Base-by-base conservation (phyloP, 768 basidiomycete genomes). In the Mycena chlorophos region DNA sequence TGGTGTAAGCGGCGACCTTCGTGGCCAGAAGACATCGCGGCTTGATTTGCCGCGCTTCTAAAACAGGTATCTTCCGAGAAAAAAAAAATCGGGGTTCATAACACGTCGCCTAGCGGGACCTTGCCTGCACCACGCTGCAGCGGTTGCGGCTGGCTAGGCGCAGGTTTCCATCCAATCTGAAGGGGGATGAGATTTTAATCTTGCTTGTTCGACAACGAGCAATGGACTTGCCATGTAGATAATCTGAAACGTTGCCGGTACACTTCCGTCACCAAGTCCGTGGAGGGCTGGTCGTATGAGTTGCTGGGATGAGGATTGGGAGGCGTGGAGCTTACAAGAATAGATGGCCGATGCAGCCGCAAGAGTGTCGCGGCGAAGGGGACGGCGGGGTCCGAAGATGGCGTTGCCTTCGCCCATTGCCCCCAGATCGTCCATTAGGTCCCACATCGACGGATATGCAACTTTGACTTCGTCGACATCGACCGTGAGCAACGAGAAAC, bases 391-490 rank as follows among this genome's bases (percentile, higher is more conserved):
- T 22, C 90, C 92, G 28, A 95, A 73, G 40, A 98, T 82, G 12
- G 94, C 93, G 67, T 97, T 98, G 47, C 83, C 85, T 68, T 99
- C 97, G 19, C 97, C 97, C 97, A 99, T 99, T 67, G 92, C 86
- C 49, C 83, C 80, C n/a, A 99, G 72, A 70, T 99, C 97, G 53
- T 94, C 85, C 70, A 98, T 78, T 14, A 99, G 81, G 66, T 98
- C 96, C 88, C 90, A 98, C 81, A 98, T 95, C 42, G 86, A 89
- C 1, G 97, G 97, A 66, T 98, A 99, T 5, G 82, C 82, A 31
- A 98, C 85, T 60, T 83, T 85, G 5, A 99, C 80, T 73, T 99
- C 97, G 66, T 99, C 97, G 30, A 89, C 84, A 65, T 99, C 97
- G 28, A 98, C 92, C 0, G 97, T 98, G 17, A 98, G 83, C 20